Base-by-base conservation (phyloP, 2,329 filamentous ascomycete species). In the Bipolaris gigantea region DNA sequence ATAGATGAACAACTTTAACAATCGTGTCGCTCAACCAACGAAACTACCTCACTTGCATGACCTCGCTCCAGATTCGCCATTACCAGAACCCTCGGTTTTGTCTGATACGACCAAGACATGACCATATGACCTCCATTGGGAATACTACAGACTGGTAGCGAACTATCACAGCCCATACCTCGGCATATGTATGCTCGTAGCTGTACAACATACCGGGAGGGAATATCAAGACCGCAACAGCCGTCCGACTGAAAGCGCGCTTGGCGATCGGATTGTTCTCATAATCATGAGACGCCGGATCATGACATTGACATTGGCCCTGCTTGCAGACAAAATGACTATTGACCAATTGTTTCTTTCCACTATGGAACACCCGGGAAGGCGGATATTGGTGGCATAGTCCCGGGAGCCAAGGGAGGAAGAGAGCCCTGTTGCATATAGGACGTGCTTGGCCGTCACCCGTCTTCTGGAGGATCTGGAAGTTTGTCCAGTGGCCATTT, bases 401-500 rank as follows among this genome's bases (percentile, higher is more conserved):
- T 16, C 32, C n/a, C 16, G 16, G 27, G 23, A 9, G 21, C 7
- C 15, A 9, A 19, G 21, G 21, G 10, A 35, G 15, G 16, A 3
- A 52, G 21, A 6, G 32, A 15, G n/a, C 27, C 16, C 46, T 39
- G 16, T 4, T 25, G 30, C n/a, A n/a, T 36, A 32, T 27, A 30
- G 13, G 33, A 19, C 3, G 15, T 41, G 27, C 10, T 6, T 35
- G 4, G 8, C 27, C 13, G 16, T 52, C 50, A 62, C n/a, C 62
- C 61, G 5, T 67, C 61, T n/a, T 48, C 45, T 18, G 64, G 62
- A 10, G 71, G 70, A 7, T 64, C 49, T 11, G 72, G 53, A 13
- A 74, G 50, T 46, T 67, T 35, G 41, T 74, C 65, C 5, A 75
- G 58, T 11, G 72, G 72, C 73, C 73, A 75, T 48, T 74, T 74